A percentile compares a stretch with the other conserved stretches of the same genome.
Evolutionary conservation across 1,284 basidiomycete genomes (phyloP).

Genomic region (Apiotrichum laibachii): DNA sequence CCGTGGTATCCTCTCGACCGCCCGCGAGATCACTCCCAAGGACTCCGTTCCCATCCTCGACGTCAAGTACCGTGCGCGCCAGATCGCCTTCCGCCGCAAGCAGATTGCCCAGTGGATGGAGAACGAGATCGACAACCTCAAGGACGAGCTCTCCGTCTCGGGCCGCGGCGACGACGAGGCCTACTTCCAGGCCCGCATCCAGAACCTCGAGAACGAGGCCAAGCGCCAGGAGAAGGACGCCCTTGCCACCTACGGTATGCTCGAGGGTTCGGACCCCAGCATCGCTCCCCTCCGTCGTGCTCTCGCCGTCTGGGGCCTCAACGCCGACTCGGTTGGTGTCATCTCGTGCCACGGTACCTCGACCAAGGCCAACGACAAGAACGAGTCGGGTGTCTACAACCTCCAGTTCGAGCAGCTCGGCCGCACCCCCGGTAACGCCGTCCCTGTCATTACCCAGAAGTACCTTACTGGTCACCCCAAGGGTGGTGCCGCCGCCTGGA

Average conservation of each 20-base stretch:
- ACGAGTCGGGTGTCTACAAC: slow-evolving; percentile 96
- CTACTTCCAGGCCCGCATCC: slow-evolving; percentile 69
- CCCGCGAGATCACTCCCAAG: slow-evolving; percentile 69
- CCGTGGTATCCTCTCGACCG: slow-evolving; percentile 80
- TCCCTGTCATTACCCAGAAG: slow-evolving; percentile 97
- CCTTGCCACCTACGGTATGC: slow-evolving; percentile 86
- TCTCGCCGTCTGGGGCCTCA: slow-evolving; percentile 92
- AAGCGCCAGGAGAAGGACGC: slow-evolving; percentile 85
- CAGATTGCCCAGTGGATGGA: slow-evolving; percentile 91
- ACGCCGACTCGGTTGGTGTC: slow-evolving; percentile 77
- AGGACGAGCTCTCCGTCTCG: slow-evolving; percentile 65
- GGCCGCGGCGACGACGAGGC: slow-evolving; percentile 60
- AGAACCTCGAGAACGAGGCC: slow-evolving; percentile 84
- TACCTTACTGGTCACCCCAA: slow-evolving; percentile 93
- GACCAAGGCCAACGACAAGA: slow-evolving; percentile 96
- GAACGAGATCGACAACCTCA: slow-evolving; percentile 79
- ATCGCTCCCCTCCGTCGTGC: slow-evolving; percentile 89
- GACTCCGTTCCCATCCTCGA: slow-evolving; percentile 73
- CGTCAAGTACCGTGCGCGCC: slow-evolving; percentile 80
- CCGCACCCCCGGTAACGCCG: slow-evolving; percentile 87
- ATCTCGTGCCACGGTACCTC: slow-evolving; percentile 69
- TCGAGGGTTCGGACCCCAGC: slow-evolving; percentile 78
- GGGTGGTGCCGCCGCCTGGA: slow-evolving; percentile 97
- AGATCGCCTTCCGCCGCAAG: slow-evolving; percentile 85
- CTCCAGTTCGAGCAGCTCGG: slow-evolving; percentile 83